Evolutionary conservation across 805 yeast genomes (phyloP).

Genomic region (Kuraishia ogatae): DNA sequence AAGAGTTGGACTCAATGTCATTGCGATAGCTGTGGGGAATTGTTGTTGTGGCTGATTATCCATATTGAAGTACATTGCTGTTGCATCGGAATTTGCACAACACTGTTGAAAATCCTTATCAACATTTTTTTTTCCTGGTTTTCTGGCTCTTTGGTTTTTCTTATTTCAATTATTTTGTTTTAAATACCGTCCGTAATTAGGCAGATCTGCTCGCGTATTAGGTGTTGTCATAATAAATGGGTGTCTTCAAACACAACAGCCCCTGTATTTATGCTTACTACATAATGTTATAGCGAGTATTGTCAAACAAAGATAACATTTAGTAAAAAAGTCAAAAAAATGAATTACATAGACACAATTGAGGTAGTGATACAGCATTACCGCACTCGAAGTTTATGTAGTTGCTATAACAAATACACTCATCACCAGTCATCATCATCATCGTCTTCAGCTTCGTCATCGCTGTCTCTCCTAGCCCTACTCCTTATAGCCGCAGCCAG

Average conservation of each 20-base stretch:
- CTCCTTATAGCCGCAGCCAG: conserved; percentile 82
- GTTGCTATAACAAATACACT: no score
- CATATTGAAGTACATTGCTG: background rate
- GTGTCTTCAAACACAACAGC: no score
- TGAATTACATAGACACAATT: background rate
- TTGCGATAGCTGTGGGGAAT: background rate
- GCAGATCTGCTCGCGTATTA: background rate
- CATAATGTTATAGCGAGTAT: no score
- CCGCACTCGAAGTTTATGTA: no score
- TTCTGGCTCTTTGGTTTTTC: background rate
- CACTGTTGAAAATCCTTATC: background rate
- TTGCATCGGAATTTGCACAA: no score
- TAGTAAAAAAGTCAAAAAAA: background rate
- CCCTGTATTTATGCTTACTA: no score
- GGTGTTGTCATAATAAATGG: no score
- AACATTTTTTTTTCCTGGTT: background rate
- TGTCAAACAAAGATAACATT: background rate
- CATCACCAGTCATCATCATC: conserved; percentile 26
- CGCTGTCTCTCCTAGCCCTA: conserved; percentile 63
- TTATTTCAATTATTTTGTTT: background rate
- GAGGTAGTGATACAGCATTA: no score
- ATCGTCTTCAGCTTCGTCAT: conserved; percentile 62
- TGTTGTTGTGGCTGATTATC: background rate
- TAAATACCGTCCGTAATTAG: background rate
- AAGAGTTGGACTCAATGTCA: background rate